Evolutionary conservation across 129 eudicot species (phyloP).

Genomic region (Tanacetum coccineum): DNA sequence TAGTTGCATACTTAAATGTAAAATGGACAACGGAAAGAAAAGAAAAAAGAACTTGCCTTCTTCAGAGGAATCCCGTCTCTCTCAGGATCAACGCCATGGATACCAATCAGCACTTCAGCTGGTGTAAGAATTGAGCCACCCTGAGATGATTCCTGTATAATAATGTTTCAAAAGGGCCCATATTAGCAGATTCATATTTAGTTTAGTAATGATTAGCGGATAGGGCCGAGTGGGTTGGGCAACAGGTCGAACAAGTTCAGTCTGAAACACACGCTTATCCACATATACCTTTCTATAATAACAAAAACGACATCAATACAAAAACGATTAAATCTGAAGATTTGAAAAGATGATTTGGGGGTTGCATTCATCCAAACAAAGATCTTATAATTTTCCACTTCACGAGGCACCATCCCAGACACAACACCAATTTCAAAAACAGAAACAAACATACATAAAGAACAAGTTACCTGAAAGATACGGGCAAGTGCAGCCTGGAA

Average conservation of each 20-base stretch:
- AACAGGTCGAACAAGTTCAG: no score
- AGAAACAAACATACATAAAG: background rate
- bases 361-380: no score
- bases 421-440: background rate
- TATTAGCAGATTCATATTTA: conserved; percentile 1
- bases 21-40: conserved; percentile 4
- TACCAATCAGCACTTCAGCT: conserved; percentile 85
- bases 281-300: no score
- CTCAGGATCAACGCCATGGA: conserved; percentile 93
- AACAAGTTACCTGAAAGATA: conserved; percentile 57
- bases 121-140: conserved; percentile 81
- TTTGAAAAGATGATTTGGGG: no score
- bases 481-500: conserved; percentile 81
- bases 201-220: no score
- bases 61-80: conserved; percentile 87
- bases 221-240: no score
- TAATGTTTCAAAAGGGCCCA: background rate
- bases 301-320: no score
- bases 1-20: conserved; percentile 17
- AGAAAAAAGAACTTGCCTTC: conserved; percentile 44
- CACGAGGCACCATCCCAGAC: background rate
- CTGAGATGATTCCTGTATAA: conserved; percentile 66
- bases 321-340: no score
- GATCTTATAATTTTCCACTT: no score
- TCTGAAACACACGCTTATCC: no score